A percentile compares a stretch with the other conserved stretches of the same genome.
Evolutionary conservation across 2,329 filamentous ascomycete species (phyloP).

Genomic region (Celoporthe dispersa): DNA sequence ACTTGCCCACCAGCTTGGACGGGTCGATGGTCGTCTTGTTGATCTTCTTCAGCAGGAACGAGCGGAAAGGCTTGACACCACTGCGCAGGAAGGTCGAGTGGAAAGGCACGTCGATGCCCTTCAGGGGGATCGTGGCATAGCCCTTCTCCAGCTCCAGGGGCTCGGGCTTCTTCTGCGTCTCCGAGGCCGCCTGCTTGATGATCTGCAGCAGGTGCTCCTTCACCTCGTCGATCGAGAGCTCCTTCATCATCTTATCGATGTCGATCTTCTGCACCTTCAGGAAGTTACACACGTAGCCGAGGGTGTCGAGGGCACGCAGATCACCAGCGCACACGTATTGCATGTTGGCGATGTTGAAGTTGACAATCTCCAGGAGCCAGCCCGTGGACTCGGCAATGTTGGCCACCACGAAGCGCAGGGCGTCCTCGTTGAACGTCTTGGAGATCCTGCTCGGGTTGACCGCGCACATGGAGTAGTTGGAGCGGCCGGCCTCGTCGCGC

Average conservation of each 20-base stretch:
- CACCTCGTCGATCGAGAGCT: conserved; percentile 84
- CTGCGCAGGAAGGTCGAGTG: conserved; percentile 97
- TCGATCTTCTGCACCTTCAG: conserved; percentile 97
- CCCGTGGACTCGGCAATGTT: conserved; percentile 92
- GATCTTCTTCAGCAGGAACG: conserved; percentile 99
- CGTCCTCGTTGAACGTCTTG: conserved; percentile 98
- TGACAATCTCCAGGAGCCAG: conserved; percentile 98
- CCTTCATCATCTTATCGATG: conserved; percentile 89
- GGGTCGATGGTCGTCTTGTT: conserved; percentile 99
- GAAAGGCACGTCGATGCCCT: conserved; percentile 98
- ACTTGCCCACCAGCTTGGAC: conserved; percentile 95
- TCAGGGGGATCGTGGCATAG: conserved; percentile 94
- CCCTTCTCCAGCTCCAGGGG: conserved; percentile 91
- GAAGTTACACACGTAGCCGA: conserved; percentile 87
- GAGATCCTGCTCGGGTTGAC: conserved; percentile 98
- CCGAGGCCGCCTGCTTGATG: conserved; percentile 83
- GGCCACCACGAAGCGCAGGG: conserved; percentile 94
- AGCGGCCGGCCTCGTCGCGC: conserved; percentile 88
- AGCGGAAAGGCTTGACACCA: conserved; percentile 98
- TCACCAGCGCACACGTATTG: conserved; percentile 76
- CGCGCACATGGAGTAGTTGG: conserved; percentile 99
- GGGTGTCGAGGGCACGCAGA: conserved; percentile 71
- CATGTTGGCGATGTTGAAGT: conserved; percentile 84
- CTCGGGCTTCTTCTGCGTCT: conserved; percentile 85
- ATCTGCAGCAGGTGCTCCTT: conserved; percentile 89